Percentiles rank a stretch among this genome's conserved stretches.
phyloP scores from a whole-genome alignment of 768 basidiomycete species.

The Gymnopilus junonius region DNA sequence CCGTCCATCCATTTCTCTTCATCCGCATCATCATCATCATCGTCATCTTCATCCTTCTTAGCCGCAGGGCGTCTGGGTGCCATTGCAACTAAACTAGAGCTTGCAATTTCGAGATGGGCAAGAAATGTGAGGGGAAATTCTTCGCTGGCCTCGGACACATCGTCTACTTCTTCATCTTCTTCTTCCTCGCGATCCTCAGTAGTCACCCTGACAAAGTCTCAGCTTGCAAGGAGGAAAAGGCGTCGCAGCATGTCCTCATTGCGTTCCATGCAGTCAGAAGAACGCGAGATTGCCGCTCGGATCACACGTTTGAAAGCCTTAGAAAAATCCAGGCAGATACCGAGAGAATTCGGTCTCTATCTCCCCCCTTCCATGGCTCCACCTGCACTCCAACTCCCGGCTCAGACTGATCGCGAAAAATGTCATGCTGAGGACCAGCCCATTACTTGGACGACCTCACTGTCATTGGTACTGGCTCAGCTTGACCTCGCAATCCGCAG shows the following conservation, averaged over 20 bases:
- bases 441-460: constrained; percentile 48
- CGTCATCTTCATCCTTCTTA: constrained; percentile 41
- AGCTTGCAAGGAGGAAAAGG: constrained; percentile 42
- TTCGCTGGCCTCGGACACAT: constrained; percentile 46
- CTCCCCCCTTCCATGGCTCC: constrained; percentile 44
- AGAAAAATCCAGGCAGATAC: constrained; percentile 59
- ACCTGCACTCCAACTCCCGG: constrained; percentile 3
- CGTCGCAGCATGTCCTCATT: constrained; percentile 53
- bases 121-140: constrained; percentile 46
- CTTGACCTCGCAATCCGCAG: constrained; percentile 54
- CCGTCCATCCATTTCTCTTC: constrained; percentile 42
- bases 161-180: constrained; percentile 51
- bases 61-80: constrained; percentile 50
- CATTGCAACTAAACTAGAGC: constrained; percentile 66
- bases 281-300: constrained; percentile 62
- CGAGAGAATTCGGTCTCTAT: constrained; percentile 70
- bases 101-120: constrained; percentile 76
- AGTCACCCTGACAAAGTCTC: constrained; percentile 43
- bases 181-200: constrained; percentile 46
- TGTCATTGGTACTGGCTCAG: constrained; percentile 50
- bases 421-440: constrained; percentile 22
- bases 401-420: constrained; percentile 3
- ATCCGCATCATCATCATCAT: constrained; percentile 45
- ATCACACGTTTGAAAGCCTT: constrained; percentile 64
- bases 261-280: constrained; percentile 59